phyloP scores from a whole-genome alignment of 2,329 filamentous ascomycete species.

The Ascochyta lentis region DNA sequence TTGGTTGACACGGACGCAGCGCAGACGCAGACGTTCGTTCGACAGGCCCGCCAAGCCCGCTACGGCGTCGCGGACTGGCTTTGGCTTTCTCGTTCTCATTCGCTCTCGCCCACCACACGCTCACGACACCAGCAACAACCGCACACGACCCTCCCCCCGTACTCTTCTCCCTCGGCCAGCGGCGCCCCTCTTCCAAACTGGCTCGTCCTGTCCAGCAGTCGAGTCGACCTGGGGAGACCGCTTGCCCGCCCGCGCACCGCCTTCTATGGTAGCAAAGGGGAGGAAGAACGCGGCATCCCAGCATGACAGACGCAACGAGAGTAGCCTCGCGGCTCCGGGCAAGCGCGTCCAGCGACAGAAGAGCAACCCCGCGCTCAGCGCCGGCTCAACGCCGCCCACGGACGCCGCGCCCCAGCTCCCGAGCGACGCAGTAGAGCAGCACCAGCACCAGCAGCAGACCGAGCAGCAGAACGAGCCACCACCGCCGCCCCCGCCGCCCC shows the following conservation, averaged over 20 bases:
- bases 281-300: constrained; percentile 55
- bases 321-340: constrained; percentile 81
- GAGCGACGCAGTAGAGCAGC: constrained; percentile 15
- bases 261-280: constrained; percentile 58
- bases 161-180: constrained; percentile 33
- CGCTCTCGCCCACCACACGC: constrained; percentile 14
- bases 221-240: constrained; percentile 49
- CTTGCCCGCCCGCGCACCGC: constrained; percentile 37
- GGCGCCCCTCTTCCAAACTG: constrained; percentile 52
- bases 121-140: constrained; percentile 21
- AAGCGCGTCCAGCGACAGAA: constrained; percentile 66
- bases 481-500: constrained; percentile 6
- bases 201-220: constrained; percentile 53
- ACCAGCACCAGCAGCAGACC: constrained; percentile 11
- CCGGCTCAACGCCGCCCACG: constrained; percentile 44
- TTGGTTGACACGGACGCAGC: constrained; percentile 8
- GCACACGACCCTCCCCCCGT: constrained; percentile 27
- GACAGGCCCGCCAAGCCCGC: constrained; percentile 3
- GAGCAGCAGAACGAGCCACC: background rate
- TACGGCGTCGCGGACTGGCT: background rate
- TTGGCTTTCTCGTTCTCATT: constrained; percentile 16
- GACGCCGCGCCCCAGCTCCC: constrained; percentile 42
- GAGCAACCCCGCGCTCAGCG: constrained; percentile 55
- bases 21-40: constrained; percentile 3
- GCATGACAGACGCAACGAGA: constrained; percentile 74